These are phyloP conservation scores for Actinomortierella ambigua DNA, from an alignment of 371 early-diverging fungal species.

Conservation along the genomic window DNA sequence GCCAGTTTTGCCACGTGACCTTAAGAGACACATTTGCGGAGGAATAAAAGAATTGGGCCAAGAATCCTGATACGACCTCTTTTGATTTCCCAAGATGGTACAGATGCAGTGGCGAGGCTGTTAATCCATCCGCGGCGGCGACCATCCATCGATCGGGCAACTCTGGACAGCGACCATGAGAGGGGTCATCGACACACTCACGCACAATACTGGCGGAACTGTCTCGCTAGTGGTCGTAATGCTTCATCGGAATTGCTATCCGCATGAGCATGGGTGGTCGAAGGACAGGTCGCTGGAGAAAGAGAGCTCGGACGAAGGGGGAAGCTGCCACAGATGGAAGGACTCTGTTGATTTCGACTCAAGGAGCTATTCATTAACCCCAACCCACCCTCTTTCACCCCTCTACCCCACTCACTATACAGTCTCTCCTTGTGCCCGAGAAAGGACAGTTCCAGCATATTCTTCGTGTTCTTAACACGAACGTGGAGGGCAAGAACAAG, in stretches of 20 bases:
- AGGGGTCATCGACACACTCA: too few relatives aligned
- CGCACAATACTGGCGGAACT: too few relatives aligned
- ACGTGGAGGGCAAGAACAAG: constrained; percentile 98
- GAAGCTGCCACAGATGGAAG: background rate
- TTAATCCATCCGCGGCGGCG: background rate
- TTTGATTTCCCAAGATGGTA: constrained; percentile 8
- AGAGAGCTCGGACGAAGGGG: too few relatives aligned
- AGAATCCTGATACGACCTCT: constrained; percentile 1
- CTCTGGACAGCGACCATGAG: too few relatives aligned
- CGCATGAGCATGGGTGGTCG: too few relatives aligned
- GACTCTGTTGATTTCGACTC: background rate
- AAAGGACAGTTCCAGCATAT: constrained; percentile 97
- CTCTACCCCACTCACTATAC: constrained; percentile 18
- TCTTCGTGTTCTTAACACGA: constrained; percentile 99
- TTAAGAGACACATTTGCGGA: too few relatives aligned
- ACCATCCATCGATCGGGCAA: constrained; percentile 21
- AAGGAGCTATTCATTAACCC: constrained; percentile 18
- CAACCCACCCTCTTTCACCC: constrained; percentile 5
- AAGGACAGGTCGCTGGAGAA: too few relatives aligned
- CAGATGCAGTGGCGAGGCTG: constrained; percentile 2
- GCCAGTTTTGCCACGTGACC: too few relatives aligned
- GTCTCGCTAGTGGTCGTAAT: too few relatives aligned
- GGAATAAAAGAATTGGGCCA: too few relatives aligned
- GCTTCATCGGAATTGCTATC: too few relatives aligned
- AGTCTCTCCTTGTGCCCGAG: constrained; percentile 91